A percentile compares a stretch with the other conserved stretches of the same genome.
Evolutionary conservation across 1,284 basidiomycete genomes (phyloP).

Genomic region (Puccinia novopanici): DNA sequence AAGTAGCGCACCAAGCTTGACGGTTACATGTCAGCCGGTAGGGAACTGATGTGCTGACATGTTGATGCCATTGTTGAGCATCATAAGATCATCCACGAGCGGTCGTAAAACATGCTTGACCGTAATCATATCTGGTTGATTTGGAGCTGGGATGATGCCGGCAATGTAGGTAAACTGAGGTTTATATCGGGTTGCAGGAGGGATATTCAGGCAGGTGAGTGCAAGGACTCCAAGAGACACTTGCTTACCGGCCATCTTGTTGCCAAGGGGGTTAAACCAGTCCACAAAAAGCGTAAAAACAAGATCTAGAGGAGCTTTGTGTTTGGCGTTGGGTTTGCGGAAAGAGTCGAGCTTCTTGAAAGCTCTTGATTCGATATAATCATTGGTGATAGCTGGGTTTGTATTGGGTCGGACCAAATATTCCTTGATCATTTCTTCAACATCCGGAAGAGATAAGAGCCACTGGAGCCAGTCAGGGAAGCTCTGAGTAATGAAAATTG

Average conservation of each 20-base stretch:
- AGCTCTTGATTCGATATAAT: neutral
- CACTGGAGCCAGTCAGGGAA: constrained; percentile 1
- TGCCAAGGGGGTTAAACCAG: constrained; percentile 32
- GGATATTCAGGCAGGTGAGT: constrained; percentile 4
- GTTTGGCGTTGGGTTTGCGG: neutral
- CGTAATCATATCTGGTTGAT: no score
- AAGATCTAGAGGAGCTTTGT: neutral
- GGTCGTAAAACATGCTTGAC: constrained; percentile 12
- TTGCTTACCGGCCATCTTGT: constrained; percentile 32
- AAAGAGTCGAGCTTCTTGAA: neutral
- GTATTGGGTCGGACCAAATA: no score
- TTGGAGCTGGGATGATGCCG: constrained; percentile 29
- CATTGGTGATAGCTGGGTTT: neutral
- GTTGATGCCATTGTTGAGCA: neutral
- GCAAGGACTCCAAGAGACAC: constrained; percentile 22
- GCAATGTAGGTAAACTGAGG: constrained; percentile 26
- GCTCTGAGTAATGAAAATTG: constrained; percentile 2
- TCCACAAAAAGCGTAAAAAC: constrained; percentile 25
- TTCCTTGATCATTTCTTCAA: neutral
- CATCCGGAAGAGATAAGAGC: neutral
- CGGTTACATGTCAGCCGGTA: neutral
- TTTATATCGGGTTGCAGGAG: neutral
- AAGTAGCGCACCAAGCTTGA: constrained; percentile 10
- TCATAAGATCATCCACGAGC: constrained; percentile 2
- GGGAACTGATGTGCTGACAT: constrained; percentile 1